Evolutionary conservation across 2,329 filamentous ascomycete genomes (phyloP).

Genomic region (Botrytis cinerea): DNA sequence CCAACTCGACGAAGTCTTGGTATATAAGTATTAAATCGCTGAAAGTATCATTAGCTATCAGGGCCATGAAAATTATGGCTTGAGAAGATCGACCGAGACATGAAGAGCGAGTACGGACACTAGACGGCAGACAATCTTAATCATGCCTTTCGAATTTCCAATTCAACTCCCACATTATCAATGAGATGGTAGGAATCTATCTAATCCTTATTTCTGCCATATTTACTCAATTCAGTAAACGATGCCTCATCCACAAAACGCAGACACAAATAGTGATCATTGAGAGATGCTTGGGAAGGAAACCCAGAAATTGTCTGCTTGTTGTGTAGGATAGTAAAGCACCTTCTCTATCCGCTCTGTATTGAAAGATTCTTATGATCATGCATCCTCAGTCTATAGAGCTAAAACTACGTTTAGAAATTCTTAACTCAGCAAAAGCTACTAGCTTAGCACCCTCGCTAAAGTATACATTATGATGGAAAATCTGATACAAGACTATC

Average conservation of each 20-base stretch:
- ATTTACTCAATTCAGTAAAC: neutral
- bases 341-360: neutral
- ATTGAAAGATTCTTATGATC: rapidly evolving
- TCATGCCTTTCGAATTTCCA: neutral
- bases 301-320: neutral
- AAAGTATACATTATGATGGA: neutral
- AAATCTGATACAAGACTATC: neutral
- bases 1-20: neutral
- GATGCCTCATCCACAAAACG: neutral
- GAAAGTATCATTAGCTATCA: neutral
- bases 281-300: neutral
- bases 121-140: neutral
- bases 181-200: neutral
- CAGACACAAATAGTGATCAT: neutral
- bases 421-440: neutral
- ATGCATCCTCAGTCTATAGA: neutral
- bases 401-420: neutral
- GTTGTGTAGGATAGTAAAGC: neutral
- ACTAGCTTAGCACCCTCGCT: neutral
- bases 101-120: neutral
- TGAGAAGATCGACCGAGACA: neutral
- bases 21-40: no score
- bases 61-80: neutral
- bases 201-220: neutral
- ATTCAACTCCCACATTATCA: rapidly evolving